Percentiles rank a stretch among this genome's conserved stretches.
Conservation (phyloP, 495 filamentous ascomycete species). For the Aspergillus leporis region DNA sequence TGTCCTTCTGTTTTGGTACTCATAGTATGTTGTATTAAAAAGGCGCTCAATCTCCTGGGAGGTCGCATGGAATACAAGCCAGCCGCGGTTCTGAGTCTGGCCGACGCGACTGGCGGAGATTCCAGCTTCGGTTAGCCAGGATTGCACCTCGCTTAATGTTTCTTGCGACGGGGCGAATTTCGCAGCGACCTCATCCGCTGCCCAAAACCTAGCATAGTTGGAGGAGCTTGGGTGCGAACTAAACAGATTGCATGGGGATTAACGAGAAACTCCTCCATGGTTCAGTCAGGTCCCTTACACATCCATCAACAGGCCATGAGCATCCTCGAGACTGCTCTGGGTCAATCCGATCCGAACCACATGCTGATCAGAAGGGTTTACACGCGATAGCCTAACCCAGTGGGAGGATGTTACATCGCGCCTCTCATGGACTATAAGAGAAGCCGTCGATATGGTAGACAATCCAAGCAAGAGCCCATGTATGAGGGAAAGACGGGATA, state of each 20-base stretch:
- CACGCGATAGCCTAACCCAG: background rate
- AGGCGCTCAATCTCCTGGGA: slow-evolving; percentile 56
- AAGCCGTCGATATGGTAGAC: background rate
- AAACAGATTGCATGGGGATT: background rate
- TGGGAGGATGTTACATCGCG: background rate
- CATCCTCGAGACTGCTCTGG: slow-evolving; percentile 54
- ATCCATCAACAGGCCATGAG: slow-evolving; percentile 56
- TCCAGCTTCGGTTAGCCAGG: slow-evolving; percentile 48
- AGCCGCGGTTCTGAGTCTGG: slow-evolving; percentile 52
- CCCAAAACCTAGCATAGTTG: slow-evolving; percentile 58
- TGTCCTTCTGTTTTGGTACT: slow-evolving; percentile 50
- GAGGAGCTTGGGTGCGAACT: slow-evolving; percentile 44
- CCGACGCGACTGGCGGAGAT: slow-evolving; percentile 47
- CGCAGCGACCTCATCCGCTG: slow-evolving; percentile 51
- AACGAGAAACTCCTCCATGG: background rate
- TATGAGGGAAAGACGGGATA: background rate
- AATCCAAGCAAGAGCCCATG: background rate
- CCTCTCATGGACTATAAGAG: background rate
- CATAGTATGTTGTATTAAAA: slow-evolving; percentile 59
- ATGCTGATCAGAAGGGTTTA: background rate
- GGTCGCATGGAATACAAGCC: slow-evolving; percentile 59
- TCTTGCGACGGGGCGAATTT: slow-evolving; percentile 52
- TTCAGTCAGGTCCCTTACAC: slow-evolving; percentile 32
- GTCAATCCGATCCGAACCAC: slow-evolving; percentile 54
- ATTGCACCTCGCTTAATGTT: slow-evolving; percentile 43